Evolutionary conservation across 1,139 yeast species (phyloP).

Genomic region (Nakaseomyces bracarensis): DNA sequence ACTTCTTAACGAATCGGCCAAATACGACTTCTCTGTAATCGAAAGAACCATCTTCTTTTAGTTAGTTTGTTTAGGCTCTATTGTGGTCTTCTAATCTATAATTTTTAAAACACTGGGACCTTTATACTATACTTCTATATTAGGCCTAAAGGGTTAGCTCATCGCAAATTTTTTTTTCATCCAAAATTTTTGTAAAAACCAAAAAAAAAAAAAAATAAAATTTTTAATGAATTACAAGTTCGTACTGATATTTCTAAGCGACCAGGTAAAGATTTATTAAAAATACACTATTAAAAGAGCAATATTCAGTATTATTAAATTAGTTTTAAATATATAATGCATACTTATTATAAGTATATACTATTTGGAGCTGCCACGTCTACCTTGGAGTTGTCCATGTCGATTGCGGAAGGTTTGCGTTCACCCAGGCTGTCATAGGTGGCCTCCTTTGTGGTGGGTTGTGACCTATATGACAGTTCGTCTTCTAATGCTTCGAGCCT

Average conservation of each 20-base stretch:
- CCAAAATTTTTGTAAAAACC: too few species aligned
- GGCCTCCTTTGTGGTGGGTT: constrained; percentile 7
- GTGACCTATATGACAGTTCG: constrained; percentile 25
- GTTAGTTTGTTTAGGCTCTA: not conserved
- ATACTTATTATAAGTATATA: constrained; percentile 3
- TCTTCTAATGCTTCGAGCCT: constrained; percentile 31
- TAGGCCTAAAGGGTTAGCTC: not conserved
- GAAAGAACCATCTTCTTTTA: constrained; percentile 51
- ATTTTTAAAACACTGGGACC: too few species aligned
- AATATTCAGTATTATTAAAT: not conserved
- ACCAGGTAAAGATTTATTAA: too few species aligned
- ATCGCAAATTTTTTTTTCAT: not conserved
- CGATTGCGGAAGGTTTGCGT: constrained; percentile 5
- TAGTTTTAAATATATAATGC: not conserved
- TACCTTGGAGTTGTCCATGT: constrained; percentile 8
- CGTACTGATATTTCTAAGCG: not conserved
- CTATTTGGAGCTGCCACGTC: constrained; percentile 9
- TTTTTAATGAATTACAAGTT: not conserved
- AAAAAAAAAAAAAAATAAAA: not conserved
- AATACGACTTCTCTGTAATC: constrained; percentile 76
- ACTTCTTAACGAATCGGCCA: constrained; percentile 61
- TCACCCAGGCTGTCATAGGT: constrained; percentile 4
- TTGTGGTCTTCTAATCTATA: not conserved
- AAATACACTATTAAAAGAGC: too few species aligned
- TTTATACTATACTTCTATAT: too few species aligned